Percentiles rank a stretch among this genome's conserved stretches.
These are phyloP conservation scores for Aspergillus nomiae DNA, from an alignment of 2,329 filamentous ascomycete genomes.

Conservation along the genomic window DNA sequence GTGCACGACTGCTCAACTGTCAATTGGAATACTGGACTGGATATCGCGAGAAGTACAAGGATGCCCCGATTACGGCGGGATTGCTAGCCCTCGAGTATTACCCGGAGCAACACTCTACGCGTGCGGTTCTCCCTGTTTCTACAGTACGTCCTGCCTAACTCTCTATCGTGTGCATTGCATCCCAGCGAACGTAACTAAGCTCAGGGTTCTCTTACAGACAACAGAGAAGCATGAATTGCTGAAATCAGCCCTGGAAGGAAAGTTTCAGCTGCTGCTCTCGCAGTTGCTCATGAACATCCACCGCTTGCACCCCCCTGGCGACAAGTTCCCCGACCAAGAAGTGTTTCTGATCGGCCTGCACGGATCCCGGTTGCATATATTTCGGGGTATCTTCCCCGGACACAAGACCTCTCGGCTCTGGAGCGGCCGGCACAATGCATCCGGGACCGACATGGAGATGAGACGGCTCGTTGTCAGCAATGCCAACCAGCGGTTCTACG, in stretches of 20 bases:
- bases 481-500: constrained; percentile 18
- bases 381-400: constrained; percentile 32
- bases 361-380: constrained; percentile 30
- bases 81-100: constrained; percentile 21
- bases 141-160: constrained; percentile 16
- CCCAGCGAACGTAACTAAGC: not conserved
- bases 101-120: constrained; percentile 6
- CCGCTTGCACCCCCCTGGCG: constrained; percentile 18
- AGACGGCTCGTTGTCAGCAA: not conserved
- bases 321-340: constrained; percentile 34
- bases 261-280: constrained; percentile 30
- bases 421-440: constrained; percentile 21
- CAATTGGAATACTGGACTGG: constrained; percentile 30
- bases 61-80: constrained; percentile 23
- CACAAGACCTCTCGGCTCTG: constrained; percentile 29
- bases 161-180: not conserved
- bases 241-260: constrained; percentile 18
- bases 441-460: not conserved
- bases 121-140: constrained; percentile 23
- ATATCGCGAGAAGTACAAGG: constrained; percentile 23
- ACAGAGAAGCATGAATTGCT: constrained; percentile 15
- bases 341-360: constrained; percentile 31
- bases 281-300: constrained; percentile 26
- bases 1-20: constrained; percentile 18
- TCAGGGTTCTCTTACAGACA: constrained; percentile 17